phyloP scores from a whole-genome alignment of 495 filamentous ascomycete genomes.

The Daldinia caldariorum region DNA sequence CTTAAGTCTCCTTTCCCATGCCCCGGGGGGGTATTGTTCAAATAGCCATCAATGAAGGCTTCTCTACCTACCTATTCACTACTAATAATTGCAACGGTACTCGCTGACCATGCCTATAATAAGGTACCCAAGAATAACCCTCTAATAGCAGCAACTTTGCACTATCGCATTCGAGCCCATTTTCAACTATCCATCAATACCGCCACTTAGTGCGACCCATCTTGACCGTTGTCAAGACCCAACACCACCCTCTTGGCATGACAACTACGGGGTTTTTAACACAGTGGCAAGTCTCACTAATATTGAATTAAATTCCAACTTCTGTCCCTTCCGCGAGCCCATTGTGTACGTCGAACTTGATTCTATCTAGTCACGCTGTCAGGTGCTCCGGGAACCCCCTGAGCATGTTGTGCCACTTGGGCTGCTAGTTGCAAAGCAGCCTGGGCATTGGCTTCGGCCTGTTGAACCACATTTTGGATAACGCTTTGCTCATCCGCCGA shows the following conservation, averaged over 20 bases:
- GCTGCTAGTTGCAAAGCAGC: slow-evolving; percentile 47
- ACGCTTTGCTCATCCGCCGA: slow-evolving; percentile 82
- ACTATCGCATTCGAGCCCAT: slow-evolving; percentile 7
- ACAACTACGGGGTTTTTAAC: slow-evolving; percentile 1
- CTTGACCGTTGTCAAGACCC: slow-evolving; percentile 19
- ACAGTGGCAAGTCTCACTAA: slow-evolving; percentile 2
- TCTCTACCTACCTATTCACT: slow-evolving; percentile 28
- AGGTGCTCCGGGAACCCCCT: slow-evolving; percentile 31
- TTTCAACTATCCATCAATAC: slow-evolving; percentile 19
- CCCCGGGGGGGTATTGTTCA: slow-evolving; percentile 3
- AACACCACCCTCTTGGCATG: slow-evolving; percentile 11
- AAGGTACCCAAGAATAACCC: slow-evolving; percentile 26
- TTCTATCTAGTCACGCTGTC: slow-evolving; percentile 49
- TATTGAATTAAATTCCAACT: neutral
- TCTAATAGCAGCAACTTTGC: slow-evolving; percentile 10
- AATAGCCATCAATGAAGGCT: slow-evolving; percentile 12
- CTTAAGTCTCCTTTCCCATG: slow-evolving; percentile 12
- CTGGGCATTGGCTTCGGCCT: slow-evolving; percentile 70
- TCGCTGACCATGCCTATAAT: slow-evolving; percentile 3
- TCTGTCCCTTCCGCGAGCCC: neutral
- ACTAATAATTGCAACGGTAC: slow-evolving; percentile 8
- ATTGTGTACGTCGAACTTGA: neutral
- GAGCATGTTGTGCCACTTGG: slow-evolving; percentile 41
- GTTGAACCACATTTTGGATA: slow-evolving; percentile 80
- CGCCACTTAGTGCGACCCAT: slow-evolving; percentile 10